Percentiles rank a stretch among this genome's conserved stretches.
Evolutionary conservation across 176 grass and related monocot genomes (phyloP).

Genomic region (Themeda triandra): DNA sequence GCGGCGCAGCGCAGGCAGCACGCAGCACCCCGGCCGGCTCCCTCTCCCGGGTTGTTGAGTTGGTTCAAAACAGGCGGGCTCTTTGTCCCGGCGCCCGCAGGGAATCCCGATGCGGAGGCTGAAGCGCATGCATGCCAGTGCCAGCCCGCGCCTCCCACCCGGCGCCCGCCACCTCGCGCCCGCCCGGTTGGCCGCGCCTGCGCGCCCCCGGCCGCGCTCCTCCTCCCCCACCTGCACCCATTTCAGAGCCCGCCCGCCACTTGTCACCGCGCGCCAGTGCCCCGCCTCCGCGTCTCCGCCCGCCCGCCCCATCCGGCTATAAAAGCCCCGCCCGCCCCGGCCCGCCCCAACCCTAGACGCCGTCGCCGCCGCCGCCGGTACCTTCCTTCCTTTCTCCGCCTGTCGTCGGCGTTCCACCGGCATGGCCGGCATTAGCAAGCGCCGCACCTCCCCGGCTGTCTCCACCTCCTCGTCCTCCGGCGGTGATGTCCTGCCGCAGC

Average conservation of each 20-base stretch:
- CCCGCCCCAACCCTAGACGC: conserved; percentile 52
- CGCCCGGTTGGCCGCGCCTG: conserved; percentile 42
- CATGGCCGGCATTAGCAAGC: conserved; percentile 50
- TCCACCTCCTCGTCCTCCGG: conserved; percentile 31
- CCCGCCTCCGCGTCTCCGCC: conserved; percentile 44
- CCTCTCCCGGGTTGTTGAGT: not conserved
- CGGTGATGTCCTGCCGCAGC: not conserved
- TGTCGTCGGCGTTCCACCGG: not conserved
- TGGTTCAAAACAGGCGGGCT: conserved; percentile 17
- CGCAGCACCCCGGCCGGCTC: not conserved
- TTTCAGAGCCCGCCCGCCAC: conserved; percentile 47
- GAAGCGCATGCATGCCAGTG: conserved; percentile 26
- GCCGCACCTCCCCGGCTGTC: conserved; percentile 24
- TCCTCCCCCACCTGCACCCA: not conserved
- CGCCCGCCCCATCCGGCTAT: conserved; percentile 32
- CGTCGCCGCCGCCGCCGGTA: conserved; percentile 20
- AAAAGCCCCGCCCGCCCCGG: conserved; percentile 38
- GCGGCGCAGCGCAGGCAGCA: no score
- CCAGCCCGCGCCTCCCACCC: conserved; percentile 52
- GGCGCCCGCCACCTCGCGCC: conserved; percentile 49
- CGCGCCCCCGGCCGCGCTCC: not conserved
- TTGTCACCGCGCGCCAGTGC: conserved; percentile 40
- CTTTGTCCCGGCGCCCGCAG: conserved; percentile 34
- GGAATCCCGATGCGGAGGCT: conserved; percentile 33
- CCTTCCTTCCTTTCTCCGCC: no score